Percentiles rank a stretch among this genome's conserved stretches.
Conservation (phyloP, 1,284 basidiomycete species). For the Microbotryum saponariae region DNA sequence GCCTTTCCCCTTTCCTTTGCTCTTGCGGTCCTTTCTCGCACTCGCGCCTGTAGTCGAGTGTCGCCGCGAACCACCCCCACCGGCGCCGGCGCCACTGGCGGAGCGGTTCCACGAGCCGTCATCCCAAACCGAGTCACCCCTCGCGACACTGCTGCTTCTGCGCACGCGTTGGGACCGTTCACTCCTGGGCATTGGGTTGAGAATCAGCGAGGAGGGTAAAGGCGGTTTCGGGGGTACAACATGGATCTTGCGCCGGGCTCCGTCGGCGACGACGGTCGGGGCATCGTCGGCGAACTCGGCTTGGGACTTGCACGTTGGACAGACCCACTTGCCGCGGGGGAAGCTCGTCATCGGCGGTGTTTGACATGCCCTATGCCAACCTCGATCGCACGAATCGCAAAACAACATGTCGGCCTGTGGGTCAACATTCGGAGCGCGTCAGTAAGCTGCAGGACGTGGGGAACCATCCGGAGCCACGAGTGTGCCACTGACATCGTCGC, state of each 20-base stretch:
- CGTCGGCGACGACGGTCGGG: background rate
- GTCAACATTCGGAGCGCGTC: background rate
- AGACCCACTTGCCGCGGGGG: conserved; percentile 18
- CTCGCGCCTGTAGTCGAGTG: conserved; percentile 1
- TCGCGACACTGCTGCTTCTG: too few species aligned
- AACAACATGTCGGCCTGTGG: conserved; percentile 71
- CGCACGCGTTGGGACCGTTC: background rate
- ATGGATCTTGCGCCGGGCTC: conserved; percentile 1
- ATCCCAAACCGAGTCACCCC: too few species aligned
- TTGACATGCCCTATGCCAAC: conserved; percentile 89
- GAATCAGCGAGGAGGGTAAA: too few species aligned
- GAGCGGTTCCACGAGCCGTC: too few species aligned
- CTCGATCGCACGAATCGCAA: conserved; percentile 91
- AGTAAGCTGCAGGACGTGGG: background rate
- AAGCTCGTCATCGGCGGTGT: conserved; percentile 48
- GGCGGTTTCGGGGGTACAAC: background rate
- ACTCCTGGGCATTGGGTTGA: background rate
- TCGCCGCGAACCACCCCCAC: too few species aligned
- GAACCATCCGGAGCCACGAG: background rate
- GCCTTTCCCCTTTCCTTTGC: too few species aligned
- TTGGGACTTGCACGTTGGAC: conserved; percentile 53
- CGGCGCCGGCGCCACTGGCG: too few species aligned
- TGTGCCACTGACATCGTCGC: conserved; percentile 67
- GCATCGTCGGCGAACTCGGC: conserved; percentile 3
- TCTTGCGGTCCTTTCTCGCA: background rate